A percentile compares a stretch with the other conserved stretches of the same genome.
Conservation (phyloP, 345 rosid genomes). For the Populus euphratica region DNA sequence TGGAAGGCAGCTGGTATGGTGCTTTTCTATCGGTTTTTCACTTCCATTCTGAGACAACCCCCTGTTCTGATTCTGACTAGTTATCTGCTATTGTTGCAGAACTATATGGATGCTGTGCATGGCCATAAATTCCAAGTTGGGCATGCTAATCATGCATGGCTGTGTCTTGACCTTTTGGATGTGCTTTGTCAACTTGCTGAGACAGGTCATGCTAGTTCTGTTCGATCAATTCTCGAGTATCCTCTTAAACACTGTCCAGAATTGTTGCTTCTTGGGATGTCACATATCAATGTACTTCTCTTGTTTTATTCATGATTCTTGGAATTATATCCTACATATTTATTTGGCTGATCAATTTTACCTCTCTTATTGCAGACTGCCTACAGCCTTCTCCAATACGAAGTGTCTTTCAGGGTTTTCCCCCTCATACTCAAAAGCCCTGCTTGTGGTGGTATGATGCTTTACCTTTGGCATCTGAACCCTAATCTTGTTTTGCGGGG, state of each 20-base stretch:
- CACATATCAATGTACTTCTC: constrained; percentile 62
- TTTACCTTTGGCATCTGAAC: constrained; percentile 74
- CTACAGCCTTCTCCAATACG: constrained; percentile 73
- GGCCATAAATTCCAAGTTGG: constrained; percentile 69
- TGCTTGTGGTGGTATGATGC: constrained; percentile 48
- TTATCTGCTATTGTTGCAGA: constrained; percentile 43
- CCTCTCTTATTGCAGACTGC: constrained; percentile 56
- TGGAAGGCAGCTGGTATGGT: constrained; percentile 75
- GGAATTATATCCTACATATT: neutral
- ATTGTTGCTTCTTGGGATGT: constrained; percentile 80
- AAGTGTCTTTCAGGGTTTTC: constrained; percentile 60
- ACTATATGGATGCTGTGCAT: constrained; percentile 56
- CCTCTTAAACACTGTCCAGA: constrained; percentile 86
- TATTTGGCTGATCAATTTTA: constrained; percentile 11
- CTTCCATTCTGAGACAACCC: constrained; percentile 1
- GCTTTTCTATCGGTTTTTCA: constrained; percentile 9
- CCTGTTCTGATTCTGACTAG: constrained; percentile 1
- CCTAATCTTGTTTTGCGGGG: constrained; percentile 70
- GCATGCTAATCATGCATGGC: constrained; percentile 77
- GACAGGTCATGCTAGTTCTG: constrained; percentile 67
- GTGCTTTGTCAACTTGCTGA: constrained; percentile 88
- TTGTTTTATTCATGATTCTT: neutral
- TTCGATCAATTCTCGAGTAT: constrained; percentile 65
- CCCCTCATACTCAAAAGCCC: constrained; percentile 57
- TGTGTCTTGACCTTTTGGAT: constrained; percentile 82